A percentile compares a stretch with the other conserved stretches of the same genome.
Conservation (phyloP, 1,284 basidiomycete genomes). For the Apiotrichum gracile region DNA sequence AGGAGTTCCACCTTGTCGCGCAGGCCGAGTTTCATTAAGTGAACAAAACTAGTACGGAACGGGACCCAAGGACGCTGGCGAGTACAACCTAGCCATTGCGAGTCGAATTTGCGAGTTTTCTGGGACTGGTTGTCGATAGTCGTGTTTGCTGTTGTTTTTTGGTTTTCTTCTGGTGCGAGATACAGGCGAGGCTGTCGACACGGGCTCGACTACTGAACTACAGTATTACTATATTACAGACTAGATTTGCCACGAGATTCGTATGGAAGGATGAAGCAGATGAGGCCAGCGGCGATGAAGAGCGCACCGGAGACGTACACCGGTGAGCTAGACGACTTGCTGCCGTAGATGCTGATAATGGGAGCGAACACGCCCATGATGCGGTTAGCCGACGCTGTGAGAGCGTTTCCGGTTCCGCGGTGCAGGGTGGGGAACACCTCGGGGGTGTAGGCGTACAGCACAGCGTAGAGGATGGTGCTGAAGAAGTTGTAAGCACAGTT, state of each 20-base stretch:
- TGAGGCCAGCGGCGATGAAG: slow-evolving; percentile 57
- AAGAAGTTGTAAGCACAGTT: slow-evolving; percentile 56
- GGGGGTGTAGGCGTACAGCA: slow-evolving; percentile 52
- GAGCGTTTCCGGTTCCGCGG: slow-evolving; percentile 61
- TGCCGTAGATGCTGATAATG: slow-evolving; percentile 28
- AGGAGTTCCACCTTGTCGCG: too few relatives aligned
- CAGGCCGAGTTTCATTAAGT: too few relatives aligned
- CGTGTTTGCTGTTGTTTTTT: too few relatives aligned
- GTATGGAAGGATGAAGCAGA: slow-evolving; percentile 64
- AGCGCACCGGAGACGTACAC: slow-evolving; percentile 65
- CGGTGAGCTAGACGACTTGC: slow-evolving; percentile 54
- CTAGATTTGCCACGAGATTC: slow-evolving; percentile 61
- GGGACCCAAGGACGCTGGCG: too few relatives aligned
- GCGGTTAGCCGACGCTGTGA: slow-evolving; percentile 56
- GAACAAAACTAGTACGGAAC: too few relatives aligned
- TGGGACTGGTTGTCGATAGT: too few relatives aligned
- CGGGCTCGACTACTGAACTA: too few relatives aligned
- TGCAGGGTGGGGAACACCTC: slow-evolving; percentile 62
- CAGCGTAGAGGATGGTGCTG: slow-evolving; percentile 37
- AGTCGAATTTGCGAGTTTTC: too few relatives aligned
- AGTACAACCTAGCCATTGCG: too few relatives aligned
- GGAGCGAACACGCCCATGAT: slow-evolving; percentile 51
- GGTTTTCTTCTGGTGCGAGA: too few relatives aligned
- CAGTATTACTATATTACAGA: slow-evolving; percentile 6
- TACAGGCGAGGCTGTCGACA: too few relatives aligned